Evolutionary conservation across 129 eudicot species (phyloP).

Genomic region (Kitagawia praeruptora): DNA sequence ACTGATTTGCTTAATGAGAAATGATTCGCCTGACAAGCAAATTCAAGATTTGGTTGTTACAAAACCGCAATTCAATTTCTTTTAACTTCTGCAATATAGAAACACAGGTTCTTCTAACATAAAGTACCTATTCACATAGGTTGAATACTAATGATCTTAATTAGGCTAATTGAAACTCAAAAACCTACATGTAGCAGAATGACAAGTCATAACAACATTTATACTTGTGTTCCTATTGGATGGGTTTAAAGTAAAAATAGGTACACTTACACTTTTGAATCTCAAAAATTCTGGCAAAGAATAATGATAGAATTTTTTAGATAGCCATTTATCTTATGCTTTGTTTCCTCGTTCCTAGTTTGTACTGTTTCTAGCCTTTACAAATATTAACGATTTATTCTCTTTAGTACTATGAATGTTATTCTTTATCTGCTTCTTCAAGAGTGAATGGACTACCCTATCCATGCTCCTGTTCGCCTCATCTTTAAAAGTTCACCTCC

Average conservation of each 20-base stretch:
- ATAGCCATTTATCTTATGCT: not conserved
- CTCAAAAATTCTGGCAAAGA: not conserved
- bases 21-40: not conserved
- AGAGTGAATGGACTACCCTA: not conserved
- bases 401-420: not conserved
- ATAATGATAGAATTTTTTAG: not conserved
- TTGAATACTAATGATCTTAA: not conserved
- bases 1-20: not conserved
- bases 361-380: not conserved
- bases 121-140: not conserved
- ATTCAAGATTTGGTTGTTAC: not conserved
- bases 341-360: not conserved
- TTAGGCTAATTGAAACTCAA: not conserved
- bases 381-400: not conserved
- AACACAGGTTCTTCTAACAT: not conserved
- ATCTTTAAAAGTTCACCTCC: not conserved
- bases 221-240: not conserved
- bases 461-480: not conserved
- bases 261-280: not conserved
- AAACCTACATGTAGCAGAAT: not conserved
- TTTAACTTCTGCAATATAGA: not conserved
- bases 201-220: not conserved
- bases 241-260: not conserved
- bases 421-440: not conserved
- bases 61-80: not conserved